Evolutionary conservation across 148 eudicot genomes (phyloP).

Genomic region (Euryodendron excelsum): DNA sequence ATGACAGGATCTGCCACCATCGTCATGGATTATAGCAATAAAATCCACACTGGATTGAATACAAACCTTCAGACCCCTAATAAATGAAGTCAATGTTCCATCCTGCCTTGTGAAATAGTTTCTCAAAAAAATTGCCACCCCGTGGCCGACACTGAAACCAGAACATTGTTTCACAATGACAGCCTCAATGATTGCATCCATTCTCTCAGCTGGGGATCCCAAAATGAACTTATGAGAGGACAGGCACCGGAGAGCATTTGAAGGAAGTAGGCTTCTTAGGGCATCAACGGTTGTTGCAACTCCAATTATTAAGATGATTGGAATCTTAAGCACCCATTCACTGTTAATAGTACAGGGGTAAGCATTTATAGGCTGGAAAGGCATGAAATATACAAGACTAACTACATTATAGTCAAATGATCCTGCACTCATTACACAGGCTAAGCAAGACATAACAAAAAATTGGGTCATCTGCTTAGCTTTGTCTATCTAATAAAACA

Average conservation of each 20-base stretch:
- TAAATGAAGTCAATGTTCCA: conserved; percentile 78
- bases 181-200: conserved; percentile 76
- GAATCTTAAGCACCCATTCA: conserved; percentile 89
- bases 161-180: conserved; percentile 63
- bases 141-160: conserved; percentile 62
- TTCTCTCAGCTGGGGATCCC: conserved; percentile 77
- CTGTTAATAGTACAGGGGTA: conserved; percentile 40
- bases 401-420: conserved; percentile 2
- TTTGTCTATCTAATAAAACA: not conserved
- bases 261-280: conserved; percentile 52
- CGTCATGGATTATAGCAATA: not conserved
- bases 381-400: conserved; percentile 4
- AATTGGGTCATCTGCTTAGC: conserved; percentile 3
- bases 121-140: conserved; percentile 76
- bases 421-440: not conserved
- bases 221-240: conserved; percentile 52
- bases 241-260: conserved; percentile 51
- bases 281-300: conserved; percentile 80
- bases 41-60: not conserved
- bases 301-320: conserved; percentile 74
- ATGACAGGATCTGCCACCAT: not conserved
- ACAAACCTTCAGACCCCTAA: conserved; percentile 80
- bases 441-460: not conserved
- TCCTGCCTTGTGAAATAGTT: conserved; percentile 77
- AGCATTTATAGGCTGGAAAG: conserved; percentile 7